Evolutionary conservation across 169 alveolate genomes (phyloP).

Genomic region (Cryptosporidium sp.): DNA sequence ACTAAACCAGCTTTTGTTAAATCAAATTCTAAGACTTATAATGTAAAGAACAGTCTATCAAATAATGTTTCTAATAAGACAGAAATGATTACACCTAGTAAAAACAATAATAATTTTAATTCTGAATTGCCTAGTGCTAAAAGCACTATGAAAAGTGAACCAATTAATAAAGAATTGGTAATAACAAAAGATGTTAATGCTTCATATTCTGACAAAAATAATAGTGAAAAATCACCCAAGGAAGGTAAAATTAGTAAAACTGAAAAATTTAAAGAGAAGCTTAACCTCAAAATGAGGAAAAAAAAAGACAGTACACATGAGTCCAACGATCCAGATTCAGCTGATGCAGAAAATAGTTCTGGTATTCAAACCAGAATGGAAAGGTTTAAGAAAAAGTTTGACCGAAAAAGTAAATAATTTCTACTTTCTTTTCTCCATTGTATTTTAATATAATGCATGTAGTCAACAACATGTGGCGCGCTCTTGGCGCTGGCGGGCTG

Average conservation of each 20-base stretch:
- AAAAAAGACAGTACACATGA: not conserved
- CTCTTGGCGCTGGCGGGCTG: not conserved
- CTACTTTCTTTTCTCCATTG: not conserved
- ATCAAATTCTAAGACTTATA: constrained; percentile 11
- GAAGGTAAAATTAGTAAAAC: constrained; percentile 37
- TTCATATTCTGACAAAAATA: not conserved
- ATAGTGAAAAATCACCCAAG: constrained; percentile 13
- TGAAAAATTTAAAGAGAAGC: constrained; percentile 41
- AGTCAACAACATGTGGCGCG: not conserved
- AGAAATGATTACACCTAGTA: not conserved
- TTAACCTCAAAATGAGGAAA: constrained; percentile 9
- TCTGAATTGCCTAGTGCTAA: not conserved
- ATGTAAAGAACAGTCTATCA: not conserved
- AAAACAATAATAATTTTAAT: not conserved
- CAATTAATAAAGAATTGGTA: not conserved
- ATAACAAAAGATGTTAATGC: too few relatives aligned
- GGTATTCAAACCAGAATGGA: constrained; percentile 9
- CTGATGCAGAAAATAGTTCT: not conserved
- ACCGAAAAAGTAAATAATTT: constrained; percentile 4
- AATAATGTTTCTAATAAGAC: not conserved
- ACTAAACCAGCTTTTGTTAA: not conserved
- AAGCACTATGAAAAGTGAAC: not conserved
- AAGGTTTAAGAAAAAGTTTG: constrained; percentile 6
- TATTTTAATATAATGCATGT: not conserved
- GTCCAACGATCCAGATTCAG: not conserved